phyloP scores from a whole-genome alignment of 2,329 filamentous ascomycete genomes.

The Aspergillus caelatus region DNA sequence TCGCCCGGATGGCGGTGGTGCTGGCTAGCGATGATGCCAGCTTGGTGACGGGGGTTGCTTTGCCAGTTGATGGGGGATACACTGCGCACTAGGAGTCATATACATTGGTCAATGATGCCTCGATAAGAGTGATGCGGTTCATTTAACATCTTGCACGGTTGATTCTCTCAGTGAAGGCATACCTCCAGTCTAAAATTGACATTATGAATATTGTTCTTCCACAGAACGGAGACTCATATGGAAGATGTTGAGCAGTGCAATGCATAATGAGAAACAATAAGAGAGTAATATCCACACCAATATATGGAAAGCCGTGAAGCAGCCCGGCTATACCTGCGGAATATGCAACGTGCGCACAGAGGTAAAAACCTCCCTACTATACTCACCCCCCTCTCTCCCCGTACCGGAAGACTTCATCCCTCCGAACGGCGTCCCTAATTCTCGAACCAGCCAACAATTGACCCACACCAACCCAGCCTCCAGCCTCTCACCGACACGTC shows the following conservation, averaged over 20 bases:
- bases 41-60: constrained; percentile 49
- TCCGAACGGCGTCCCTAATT: constrained; percentile 25
- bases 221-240: not conserved
- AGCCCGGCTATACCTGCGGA: constrained; percentile 5
- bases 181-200: not conserved
- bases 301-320: too few species aligned
- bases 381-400: constrained; percentile 20
- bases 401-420: constrained; percentile 25
- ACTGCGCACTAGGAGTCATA: constrained; percentile 19
- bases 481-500: constrained; percentile 61
- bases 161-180: not conserved
- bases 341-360: constrained; percentile 24
- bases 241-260: not conserved
- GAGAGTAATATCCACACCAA: not conserved
- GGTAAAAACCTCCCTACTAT: constrained; percentile 23
- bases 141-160: not conserved
- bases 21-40: constrained; percentile 51
- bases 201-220: not conserved
- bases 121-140: not conserved
- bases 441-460: constrained; percentile 29
- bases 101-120: not conserved
- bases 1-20: constrained; percentile 47
- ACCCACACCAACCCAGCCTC: constrained; percentile 57
- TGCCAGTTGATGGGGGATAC: constrained; percentile 53
- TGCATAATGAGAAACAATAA: not conserved